A percentile compares a stretch with the other conserved stretches of the same genome.
Conservation (phyloP, 1,139 yeast species). For the Candida freyschussii region DNA sequence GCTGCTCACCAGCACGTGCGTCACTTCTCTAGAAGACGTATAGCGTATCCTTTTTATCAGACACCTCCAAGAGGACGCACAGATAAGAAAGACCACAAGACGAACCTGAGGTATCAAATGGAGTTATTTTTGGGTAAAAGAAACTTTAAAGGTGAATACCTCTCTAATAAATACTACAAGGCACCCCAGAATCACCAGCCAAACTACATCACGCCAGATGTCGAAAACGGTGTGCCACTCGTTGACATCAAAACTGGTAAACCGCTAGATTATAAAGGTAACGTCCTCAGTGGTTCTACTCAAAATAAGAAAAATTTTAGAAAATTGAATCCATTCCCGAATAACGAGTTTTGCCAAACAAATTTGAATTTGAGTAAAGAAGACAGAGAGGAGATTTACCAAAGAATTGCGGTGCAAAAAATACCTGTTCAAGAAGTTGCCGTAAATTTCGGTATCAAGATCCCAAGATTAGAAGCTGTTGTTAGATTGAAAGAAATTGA, state of each 20-base stretch:
- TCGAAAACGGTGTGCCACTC: constrained; percentile 40
- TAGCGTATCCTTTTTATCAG: constrained; percentile 45
- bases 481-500: constrained; percentile 64
- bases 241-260: constrained; percentile 36
- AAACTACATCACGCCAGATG: constrained; percentile 64
- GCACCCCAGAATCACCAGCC: constrained; percentile 73
- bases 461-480: constrained; percentile 84
- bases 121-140: constrained; percentile 53
- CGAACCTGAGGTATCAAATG: constrained; percentile 33
- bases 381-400: constrained; percentile 55
- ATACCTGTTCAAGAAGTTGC: constrained; percentile 70
- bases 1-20: constrained; percentile 29
- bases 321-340: constrained; percentile 74
- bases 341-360: constrained; percentile 64
- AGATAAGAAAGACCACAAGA: constrained; percentile 38
- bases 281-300: constrained; percentile 13
- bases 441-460: constrained; percentile 70
- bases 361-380: constrained; percentile 54
- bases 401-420: constrained; percentile 49
- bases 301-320: constrained; percentile 30
- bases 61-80: constrained; percentile 38
- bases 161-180: constrained; percentile 66
- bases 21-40: constrained; percentile 36
- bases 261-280: constrained; percentile 22
- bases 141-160: constrained; percentile 79